A percentile compares a stretch with the other conserved stretches of the same genome.
Evolutionary conservation across 108 stramenopile species (phyloP).

Genomic region (Discostella pseudostelligera): DNA sequence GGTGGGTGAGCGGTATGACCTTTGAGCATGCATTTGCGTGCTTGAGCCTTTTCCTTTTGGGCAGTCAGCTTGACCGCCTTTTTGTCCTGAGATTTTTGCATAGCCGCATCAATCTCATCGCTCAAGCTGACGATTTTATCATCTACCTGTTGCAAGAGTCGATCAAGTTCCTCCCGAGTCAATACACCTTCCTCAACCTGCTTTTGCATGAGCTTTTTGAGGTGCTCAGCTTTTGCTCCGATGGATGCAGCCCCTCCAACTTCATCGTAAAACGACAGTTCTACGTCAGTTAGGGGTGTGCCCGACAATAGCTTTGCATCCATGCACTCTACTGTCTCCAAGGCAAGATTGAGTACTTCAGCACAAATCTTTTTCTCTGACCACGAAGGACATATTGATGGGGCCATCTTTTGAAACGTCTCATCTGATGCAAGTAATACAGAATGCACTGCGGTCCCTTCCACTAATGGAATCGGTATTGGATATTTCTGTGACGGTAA

Average conservation of each 20-base stretch:
- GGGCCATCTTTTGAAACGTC: conserved; percentile 65
- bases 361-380: conserved; percentile 77
- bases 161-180: conserved; percentile 46
- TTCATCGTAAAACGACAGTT: conserved; percentile 77
- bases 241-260: conserved; percentile 44
- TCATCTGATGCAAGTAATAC: conserved; percentile 60
- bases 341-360: conserved; percentile 36
- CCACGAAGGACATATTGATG: conserved; percentile 76
- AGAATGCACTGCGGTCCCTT: conserved; percentile 66
- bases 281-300: conserved; percentile 56
- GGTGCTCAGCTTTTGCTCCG: conserved; percentile 49
- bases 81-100: conserved; percentile 40
- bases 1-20: conserved; percentile 39
- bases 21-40: conserved; percentile 52
- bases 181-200: conserved; percentile 66
- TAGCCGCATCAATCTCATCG: conserved; percentile 54
- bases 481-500: background rate
- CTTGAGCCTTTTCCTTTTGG: conserved; percentile 42
- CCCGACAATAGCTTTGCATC: conserved; percentile 76
- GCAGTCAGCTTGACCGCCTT: conserved; percentile 44
- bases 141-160: conserved; percentile 57
- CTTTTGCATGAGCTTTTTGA: conserved; percentile 57
- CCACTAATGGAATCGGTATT: conserved; percentile 40
- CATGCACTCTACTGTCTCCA: conserved; percentile 52
- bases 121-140: conserved; percentile 53